Base-by-base conservation (phyloP, 352 stramenopile species). In the Phytophthora colocasiae region DNA sequence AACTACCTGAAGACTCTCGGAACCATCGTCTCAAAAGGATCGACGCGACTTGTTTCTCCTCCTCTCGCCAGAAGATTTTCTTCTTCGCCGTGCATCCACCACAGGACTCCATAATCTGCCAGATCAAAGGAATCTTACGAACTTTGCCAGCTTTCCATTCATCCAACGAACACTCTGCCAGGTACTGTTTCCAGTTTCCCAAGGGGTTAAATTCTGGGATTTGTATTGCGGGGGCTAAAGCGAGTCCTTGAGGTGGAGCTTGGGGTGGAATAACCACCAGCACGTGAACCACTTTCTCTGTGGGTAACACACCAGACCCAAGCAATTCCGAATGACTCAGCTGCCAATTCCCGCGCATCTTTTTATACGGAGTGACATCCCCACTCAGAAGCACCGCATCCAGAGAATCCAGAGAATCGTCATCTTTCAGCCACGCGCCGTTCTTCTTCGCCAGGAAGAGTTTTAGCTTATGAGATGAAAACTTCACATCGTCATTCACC, bases 1-100 rank as follows among this genome's bases (percentile, higher is more conserved):
- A 51, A 31, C 6, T 8, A 31, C 27, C 27, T 1, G 27, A 31
- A 31, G 27, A 3, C 27, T 31, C 27, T 31, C 1, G 4, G 54
- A 73, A 65, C 45, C 66, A 73, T 31, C 51, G 27, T 57, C 63
- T 26, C 6, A 62, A 14, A 5, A 66, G 9, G 1, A 74, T 9
- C 12, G 53, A 64, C 17, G 36, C 53, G 12, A 65, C 39, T n/a
- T 70, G 53, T 8, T 62, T 69, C 9, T 73, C 51, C 59, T 73
- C 65, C 58, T 60, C 24, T 44, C 65, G 45, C 58, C 58, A 73
- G 53, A 60, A 69, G 14, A 69, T n/a, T 32, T 69, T 34, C 9
- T 38, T 58, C 0, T 14, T 55, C 11, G 39, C 60, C n/a, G 50
- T 72, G 58, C 58, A 63, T 55, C 57, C 64, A 24, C 64, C 63